Base-by-base conservation (phyloP, 2,329 filamentous ascomycete species). In the Colletotrichum sp. region DNA sequence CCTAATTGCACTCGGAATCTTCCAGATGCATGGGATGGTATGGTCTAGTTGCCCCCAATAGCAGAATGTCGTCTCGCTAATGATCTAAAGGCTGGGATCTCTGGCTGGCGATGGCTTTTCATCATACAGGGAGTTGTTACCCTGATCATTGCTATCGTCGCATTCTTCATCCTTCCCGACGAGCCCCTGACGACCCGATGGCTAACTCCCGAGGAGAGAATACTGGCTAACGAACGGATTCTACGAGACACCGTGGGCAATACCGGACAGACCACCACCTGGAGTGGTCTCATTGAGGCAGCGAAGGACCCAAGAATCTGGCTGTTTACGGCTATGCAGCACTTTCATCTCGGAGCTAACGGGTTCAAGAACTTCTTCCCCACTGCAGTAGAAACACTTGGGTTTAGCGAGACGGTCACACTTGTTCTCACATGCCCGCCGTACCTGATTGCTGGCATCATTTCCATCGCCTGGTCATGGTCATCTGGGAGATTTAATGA, bases 61-160 rank as follows among this genome's bases (percentile, higher is more conserved):
- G 1, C 43, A 0, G 9, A 4, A 7, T 12, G 18, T 21, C 0
- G 6, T 21, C 43, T 52, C 1, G n/a, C 12, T 52, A 21, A 52
- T 1, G 2, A 21, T 0, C 4, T 2, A 4, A 2, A 72, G 63
- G 57, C 75, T 15, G 75, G 75, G 4, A 64, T 75, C 79, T 80
- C 83, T 0, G 94, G 93, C 6, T 97, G 95, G 94, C 87, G 94
- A 71, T 96, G 94, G 94, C 94, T 96, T 77, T 96, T 96, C 81
- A 94, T 98, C 81, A 84, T 96, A 12, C 94, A 96, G 83, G 94
- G 94, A 10, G 79, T 67, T 21, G 78, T 78, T 3, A 80, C 79
- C n/a, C 32, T 80, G 18, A 60, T 77, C 5, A 55, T 74, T 16
- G 77, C 77, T 8, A 21, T 72, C 6, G n/a, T 26, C 4, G 77